Evolutionary conservation across 768 basidiomycete species (phyloP).

Genomic region (Boletus reticulatus): DNA sequence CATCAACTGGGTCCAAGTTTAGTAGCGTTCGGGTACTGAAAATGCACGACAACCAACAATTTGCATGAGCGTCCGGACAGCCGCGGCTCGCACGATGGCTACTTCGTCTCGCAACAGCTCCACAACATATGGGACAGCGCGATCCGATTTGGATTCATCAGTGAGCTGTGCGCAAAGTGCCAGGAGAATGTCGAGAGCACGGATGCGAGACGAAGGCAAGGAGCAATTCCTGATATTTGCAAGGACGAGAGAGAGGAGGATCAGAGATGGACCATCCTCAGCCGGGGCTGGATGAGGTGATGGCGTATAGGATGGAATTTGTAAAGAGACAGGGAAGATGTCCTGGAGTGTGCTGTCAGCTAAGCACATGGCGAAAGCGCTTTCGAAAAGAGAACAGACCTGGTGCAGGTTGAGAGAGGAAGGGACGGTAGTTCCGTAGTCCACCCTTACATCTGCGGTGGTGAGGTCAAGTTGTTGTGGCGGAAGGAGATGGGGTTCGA

Average conservation of each 20-base stretch:
- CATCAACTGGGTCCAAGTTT: slow-evolving; percentile 44
- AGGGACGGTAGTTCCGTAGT: slow-evolving; percentile 39
- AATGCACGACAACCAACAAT: slow-evolving; percentile 50
- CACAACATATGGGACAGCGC: slow-evolving; percentile 89
- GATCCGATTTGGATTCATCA: slow-evolving; percentile 93
- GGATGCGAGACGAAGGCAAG: slow-evolving; percentile 82
- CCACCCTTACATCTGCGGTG: slow-evolving; percentile 52
- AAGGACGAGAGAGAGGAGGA: slow-evolving; percentile 83
- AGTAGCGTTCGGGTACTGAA: background rate
- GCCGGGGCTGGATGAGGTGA: slow-evolving; percentile 50
- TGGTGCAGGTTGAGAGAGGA: slow-evolving; percentile 58
- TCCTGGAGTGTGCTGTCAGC: slow-evolving; percentile 43
- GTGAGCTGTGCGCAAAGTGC: slow-evolving; percentile 79
- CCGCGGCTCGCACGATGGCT: slow-evolving; percentile 76
- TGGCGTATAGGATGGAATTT: slow-evolving; percentile 51
- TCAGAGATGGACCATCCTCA: slow-evolving; percentile 86
- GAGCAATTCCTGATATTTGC: slow-evolving; percentile 87
- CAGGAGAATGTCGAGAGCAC: slow-evolving; percentile 82
- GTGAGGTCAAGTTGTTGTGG: slow-evolving; percentile 44
- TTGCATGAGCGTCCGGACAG: slow-evolving; percentile 77
- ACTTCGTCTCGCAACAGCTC: slow-evolving; percentile 86
- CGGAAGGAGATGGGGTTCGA: slow-evolving; percentile 65
- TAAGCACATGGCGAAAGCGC: background rate
- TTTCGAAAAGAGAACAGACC: slow-evolving; percentile 36
- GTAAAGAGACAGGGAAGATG: slow-evolving; percentile 72